Evolutionary conservation across 23 red algal genomes (phyloP).

Genomic region (Chondrus crispus): DNA sequence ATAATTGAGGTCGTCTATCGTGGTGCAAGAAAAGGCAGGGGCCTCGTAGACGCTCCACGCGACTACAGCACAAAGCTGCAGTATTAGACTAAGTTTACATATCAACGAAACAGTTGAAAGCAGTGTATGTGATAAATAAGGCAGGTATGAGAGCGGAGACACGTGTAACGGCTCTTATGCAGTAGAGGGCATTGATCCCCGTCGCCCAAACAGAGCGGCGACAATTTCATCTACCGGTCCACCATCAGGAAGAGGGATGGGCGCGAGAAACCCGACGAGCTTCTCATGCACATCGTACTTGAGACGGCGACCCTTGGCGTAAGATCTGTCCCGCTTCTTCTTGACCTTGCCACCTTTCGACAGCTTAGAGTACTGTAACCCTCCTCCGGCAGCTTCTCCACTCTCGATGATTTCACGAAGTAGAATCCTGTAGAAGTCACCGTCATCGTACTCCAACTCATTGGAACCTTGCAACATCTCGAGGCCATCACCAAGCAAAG

Average conservation of each 20-base stretch:
- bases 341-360: constrained; percentile 1
- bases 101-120: too few species aligned
- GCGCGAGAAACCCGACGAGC: constrained; percentile 75
- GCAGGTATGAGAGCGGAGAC: too few species aligned
- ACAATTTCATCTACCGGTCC: constrained; percentile 64
- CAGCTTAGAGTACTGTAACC: constrained; percentile 24
- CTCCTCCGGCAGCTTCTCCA: not conserved
- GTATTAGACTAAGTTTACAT: too few species aligned
- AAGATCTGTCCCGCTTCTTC: constrained; percentile 27
- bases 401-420: constrained; percentile 59
- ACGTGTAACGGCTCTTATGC: too few species aligned
- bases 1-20: constrained; percentile 91
- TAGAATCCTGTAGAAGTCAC: constrained; percentile 54
- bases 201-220: constrained; percentile 48
- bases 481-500: not conserved
- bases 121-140: too few species aligned
- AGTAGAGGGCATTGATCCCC: not conserved
- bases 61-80: constrained; percentile 88
- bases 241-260: constrained; percentile 33
- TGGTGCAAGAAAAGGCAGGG: constrained; percentile 78
- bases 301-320: constrained; percentile 47
- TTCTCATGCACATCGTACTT: constrained; percentile 78
- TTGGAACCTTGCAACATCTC: not conserved
- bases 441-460: constrained; percentile 59
- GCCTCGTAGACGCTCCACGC: constrained; percentile 69